These are phyloP conservation scores for Xylariaceae sp. DNA, from an alignment of 2,329 filamentous ascomycete species.

Conservation along the genomic window DNA sequence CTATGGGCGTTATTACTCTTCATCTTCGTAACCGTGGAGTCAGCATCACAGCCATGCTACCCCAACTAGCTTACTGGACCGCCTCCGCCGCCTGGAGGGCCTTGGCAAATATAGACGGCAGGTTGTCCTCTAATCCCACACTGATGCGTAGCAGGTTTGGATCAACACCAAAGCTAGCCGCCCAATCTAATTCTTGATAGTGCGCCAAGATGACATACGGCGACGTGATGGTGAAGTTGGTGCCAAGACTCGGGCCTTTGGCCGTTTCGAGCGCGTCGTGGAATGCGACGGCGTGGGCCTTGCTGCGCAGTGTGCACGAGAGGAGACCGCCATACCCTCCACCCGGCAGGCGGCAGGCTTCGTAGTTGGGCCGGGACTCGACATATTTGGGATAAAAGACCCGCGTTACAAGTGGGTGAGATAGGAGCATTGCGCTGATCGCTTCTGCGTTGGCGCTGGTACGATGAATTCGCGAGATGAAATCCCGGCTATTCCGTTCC, in stretches of 20 bases:
- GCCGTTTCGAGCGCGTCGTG: constrained; percentile 83
- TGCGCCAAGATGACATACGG: constrained; percentile 92
- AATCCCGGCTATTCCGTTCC: constrained; percentile 94
- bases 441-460: constrained; percentile 84
- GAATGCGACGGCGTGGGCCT: constrained; percentile 71
- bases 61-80: constrained; percentile 2
- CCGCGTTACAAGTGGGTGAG: constrained; percentile 63
- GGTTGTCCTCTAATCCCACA: constrained; percentile 77
- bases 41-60: neutral
- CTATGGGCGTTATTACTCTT: too few species aligned
- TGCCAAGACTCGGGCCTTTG: constrained; percentile 92
- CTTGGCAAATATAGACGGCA: constrained; percentile 61
- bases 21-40: too few species aligned
- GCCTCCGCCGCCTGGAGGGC: constrained; percentile 64
- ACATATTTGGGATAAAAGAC: constrained; percentile 87
- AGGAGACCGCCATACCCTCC: constrained; percentile 90
- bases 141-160: constrained; percentile 80
- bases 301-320: constrained; percentile 74
- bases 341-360: constrained; percentile 67
- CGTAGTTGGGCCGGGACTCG: constrained; percentile 69
- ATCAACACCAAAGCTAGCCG: constrained; percentile 75
- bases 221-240: constrained; percentile 90
- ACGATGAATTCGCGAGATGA: constrained; percentile 74
- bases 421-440: constrained; percentile 69
- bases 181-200: constrained; percentile 91